These are phyloP conservation scores for Solanum etuberosum DNA, from an alignment of 257 asterid species.

Conservation along the genomic window DNA sequence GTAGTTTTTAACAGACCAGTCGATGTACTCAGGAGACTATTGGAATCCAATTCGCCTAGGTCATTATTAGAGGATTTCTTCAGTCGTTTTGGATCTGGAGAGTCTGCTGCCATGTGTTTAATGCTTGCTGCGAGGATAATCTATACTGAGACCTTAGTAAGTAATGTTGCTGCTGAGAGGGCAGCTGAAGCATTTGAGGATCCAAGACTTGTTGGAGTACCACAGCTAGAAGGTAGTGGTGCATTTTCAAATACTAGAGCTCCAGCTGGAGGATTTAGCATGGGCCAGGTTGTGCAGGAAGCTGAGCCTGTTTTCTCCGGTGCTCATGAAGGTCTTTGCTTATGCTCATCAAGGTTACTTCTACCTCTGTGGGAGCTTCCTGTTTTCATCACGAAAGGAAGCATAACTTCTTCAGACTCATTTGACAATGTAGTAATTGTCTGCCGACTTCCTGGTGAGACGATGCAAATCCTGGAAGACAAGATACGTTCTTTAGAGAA, in stretches of 20 bases:
- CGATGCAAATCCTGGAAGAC: constrained; percentile 83
- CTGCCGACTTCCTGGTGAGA: constrained; percentile 67
- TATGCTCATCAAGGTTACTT: constrained; percentile 87
- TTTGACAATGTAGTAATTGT: constrained; percentile 51
- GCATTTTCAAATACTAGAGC: constrained; percentile 74
- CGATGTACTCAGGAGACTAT: constrained; percentile 69
- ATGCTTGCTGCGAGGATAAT: constrained; percentile 80
- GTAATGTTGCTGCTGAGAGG: constrained; percentile 71
- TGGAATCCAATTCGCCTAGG: constrained; percentile 81
- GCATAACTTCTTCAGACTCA: constrained; percentile 35
- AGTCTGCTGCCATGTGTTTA: constrained; percentile 91
- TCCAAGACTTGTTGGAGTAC: constrained; percentile 91
- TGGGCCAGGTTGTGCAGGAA: constrained; percentile 99
- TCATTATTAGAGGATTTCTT: constrained; percentile 80
- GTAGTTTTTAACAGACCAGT: constrained; percentile 86
- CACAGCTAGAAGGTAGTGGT: constrained; percentile 91
- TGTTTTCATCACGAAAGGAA: constrained; percentile 61
- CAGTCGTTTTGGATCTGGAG: constrained; percentile 86
- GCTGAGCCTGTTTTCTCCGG: constrained; percentile 96
- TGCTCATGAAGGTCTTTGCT: constrained; percentile 87
- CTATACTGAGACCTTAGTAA: constrained; percentile 48
- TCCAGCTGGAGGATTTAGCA: constrained; percentile 92
- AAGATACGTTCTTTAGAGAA: constrained; percentile 85
- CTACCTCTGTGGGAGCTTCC: constrained; percentile 97
- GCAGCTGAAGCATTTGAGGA: constrained; percentile 99